phyloP scores from a whole-genome alignment of 352 stramenopile genomes.

The Saprolegnia parasitica region DNA sequence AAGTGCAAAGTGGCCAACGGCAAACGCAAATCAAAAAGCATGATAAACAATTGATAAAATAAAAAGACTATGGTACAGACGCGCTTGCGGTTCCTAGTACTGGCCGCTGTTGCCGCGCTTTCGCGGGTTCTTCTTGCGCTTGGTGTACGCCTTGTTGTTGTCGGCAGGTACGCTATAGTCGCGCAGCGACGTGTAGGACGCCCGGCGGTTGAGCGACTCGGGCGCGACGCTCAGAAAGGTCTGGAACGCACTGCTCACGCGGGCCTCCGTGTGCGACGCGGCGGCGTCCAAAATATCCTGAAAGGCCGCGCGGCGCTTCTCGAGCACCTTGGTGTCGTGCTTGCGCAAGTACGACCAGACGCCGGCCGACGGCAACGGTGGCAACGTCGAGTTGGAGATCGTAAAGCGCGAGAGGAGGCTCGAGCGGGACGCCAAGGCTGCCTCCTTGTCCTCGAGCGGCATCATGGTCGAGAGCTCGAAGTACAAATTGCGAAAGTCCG shows the following conservation, averaged over 20 bases:
- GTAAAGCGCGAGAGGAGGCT: slow-evolving; percentile 25
- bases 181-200: slow-evolving; percentile 73
- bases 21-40: too few relatives aligned
- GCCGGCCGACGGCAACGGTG: slow-evolving; percentile 62
- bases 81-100: not conserved
- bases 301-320: slow-evolving; percentile 76
- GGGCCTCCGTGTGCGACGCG: slow-evolving; percentile 69
- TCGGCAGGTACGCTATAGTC: slow-evolving; percentile 57
- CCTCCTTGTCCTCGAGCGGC: slow-evolving; percentile 5
- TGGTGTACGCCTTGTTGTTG: not conserved
- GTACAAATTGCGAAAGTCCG: slow-evolving; percentile 75
- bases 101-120: not conserved
- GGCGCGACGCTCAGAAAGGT: slow-evolving; percentile 70
- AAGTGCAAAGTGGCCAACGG: too few relatives aligned
- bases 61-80: not conserved
- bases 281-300: slow-evolving; percentile 76
- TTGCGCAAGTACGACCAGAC: slow-evolving; percentile 81
- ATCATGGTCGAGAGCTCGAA: slow-evolving; percentile 58
- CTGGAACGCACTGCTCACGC: slow-evolving; percentile 55
- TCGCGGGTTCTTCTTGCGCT: not conserved
- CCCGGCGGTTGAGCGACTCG: slow-evolving; percentile 54
- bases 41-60: too few relatives aligned
- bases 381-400: slow-evolving; percentile 37
- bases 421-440: slow-evolving; percentile 4
- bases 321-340: slow-evolving; percentile 68